Conservation (phyloP, 2,329 filamentous ascomycete genomes). For the Colletotrichum nymphaeae region DNA sequence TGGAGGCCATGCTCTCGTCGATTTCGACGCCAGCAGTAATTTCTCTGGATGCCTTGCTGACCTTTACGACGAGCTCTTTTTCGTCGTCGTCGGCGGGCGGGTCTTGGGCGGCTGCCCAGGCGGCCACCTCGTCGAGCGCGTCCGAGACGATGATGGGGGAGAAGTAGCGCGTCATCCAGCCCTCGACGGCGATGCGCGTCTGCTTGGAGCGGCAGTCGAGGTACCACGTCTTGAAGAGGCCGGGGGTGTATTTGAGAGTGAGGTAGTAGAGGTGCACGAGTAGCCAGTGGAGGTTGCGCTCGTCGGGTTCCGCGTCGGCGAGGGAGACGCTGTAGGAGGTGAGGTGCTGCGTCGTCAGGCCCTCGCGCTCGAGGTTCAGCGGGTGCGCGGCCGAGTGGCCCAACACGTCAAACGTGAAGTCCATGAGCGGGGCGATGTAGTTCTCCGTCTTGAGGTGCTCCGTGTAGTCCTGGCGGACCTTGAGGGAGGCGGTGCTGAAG, state of each 20-base stretch:
- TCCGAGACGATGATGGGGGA: constrained; percentile 76
- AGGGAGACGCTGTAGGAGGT: constrained; percentile 63
- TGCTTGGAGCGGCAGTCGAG: constrained; percentile 83
- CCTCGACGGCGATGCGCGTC: constrained; percentile 81
- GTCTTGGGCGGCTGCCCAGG: constrained; percentile 71
- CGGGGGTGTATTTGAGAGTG: constrained; percentile 79
- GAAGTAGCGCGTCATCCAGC: constrained; percentile 88
- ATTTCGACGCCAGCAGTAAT: constrained; percentile 87
- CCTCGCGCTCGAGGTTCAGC: constrained; percentile 77
- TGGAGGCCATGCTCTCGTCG: constrained; percentile 86
- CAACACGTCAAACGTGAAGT: constrained; percentile 86
- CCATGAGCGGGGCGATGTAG: constrained; percentile 75
- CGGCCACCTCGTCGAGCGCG: constrained; percentile 73
- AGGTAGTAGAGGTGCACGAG: constrained; percentile 89
- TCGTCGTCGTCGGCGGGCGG: constrained; percentile 59
- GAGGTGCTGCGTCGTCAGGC: constrained; percentile 69
- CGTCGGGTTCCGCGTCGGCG: constrained; percentile 69
- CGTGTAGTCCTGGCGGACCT: constrained; percentile 84
- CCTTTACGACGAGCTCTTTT: constrained; percentile 73
- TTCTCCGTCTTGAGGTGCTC: constrained; percentile 81
- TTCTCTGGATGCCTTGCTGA: constrained; percentile 78
- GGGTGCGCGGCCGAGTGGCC: constrained; percentile 81
- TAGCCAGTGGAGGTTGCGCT: constrained; percentile 84
- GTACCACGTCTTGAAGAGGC: constrained; percentile 86
- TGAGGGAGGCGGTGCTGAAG: constrained; percentile 81